Conservation (phyloP, 73 alveolate species). For the Halteria grandinella region DNA sequence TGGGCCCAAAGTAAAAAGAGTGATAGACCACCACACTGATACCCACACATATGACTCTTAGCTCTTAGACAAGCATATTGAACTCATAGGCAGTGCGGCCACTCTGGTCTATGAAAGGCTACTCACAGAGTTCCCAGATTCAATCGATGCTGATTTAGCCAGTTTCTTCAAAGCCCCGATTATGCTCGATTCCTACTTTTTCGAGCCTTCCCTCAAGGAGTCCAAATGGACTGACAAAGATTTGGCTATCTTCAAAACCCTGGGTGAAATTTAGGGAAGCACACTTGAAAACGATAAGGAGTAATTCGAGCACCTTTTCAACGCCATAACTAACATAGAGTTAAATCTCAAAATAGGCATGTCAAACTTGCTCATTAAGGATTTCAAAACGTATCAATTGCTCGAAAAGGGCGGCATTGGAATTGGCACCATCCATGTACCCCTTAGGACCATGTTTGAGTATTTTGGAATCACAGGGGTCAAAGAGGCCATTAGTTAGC, state of each 20-base stretch:
- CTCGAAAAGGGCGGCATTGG: conserved; percentile 10
- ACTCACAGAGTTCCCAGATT: background rate
- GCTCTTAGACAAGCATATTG: conserved; percentile 20
- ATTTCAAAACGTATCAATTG: conserved; percentile 27
- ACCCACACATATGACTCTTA: background rate
- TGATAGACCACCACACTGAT: conserved; percentile 46
- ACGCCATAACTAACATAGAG: conserved; percentile 13
- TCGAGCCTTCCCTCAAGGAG: conserved; percentile 16
- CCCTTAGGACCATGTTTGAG: background rate
- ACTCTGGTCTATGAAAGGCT: conserved; percentile 22
- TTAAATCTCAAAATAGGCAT: conserved; percentile 28
- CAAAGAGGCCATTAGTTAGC: background rate
- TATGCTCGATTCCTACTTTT: conserved; percentile 40
- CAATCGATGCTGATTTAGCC: conserved; percentile 24
- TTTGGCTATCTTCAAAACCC: conserved; percentile 5
- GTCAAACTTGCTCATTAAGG: conserved; percentile 7
- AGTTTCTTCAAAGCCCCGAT: conserved; percentile 26
- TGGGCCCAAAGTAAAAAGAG: conserved; percentile 6
- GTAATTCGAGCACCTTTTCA: conserved; percentile 12
- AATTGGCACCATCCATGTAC: conserved; percentile 21
- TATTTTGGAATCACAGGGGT: background rate
- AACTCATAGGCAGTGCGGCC: conserved; percentile 49
- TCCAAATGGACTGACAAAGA: conserved; percentile 51
- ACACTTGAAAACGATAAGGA: conserved; percentile 5
- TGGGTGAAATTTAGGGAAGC: background rate